Evolutionary conservation across 2,329 filamentous ascomycete genomes (phyloP).

Genomic region (Alternaria postmessia): DNA sequence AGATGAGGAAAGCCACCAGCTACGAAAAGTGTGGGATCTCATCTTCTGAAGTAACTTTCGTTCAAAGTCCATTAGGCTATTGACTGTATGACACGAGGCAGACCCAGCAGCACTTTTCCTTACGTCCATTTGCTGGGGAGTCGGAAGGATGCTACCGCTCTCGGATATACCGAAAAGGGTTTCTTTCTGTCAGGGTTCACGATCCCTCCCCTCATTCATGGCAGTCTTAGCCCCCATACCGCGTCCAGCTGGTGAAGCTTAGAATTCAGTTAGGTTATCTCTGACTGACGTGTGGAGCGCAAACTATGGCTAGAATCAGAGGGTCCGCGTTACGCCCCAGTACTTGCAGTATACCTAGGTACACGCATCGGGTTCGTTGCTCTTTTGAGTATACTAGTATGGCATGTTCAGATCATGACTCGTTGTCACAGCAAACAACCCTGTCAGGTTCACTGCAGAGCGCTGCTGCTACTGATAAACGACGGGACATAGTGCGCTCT

Average conservation of each 20-base stretch:
- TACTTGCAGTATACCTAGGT: neutral
- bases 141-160: constrained; percentile 1
- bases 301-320: neutral
- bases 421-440: neutral
- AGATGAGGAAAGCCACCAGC: neutral
- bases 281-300: neutral
- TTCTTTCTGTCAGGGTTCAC: too few species aligned
- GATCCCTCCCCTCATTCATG: too few species aligned
- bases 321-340: neutral
- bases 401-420: neutral
- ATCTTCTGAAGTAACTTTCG: neutral
- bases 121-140: neutral
- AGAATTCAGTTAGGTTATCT: neutral
- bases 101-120: neutral
- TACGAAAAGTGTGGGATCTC: neutral
- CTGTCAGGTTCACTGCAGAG: neutral
- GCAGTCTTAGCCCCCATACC: too few species aligned
- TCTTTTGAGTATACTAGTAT: neutral
- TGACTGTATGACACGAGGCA: neutral
- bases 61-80: neutral
- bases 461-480: neutral
- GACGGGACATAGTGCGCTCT: neutral
- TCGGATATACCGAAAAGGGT: constrained; percentile 13
- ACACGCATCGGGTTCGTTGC: neutral
- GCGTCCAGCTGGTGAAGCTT: neutral